phyloP scores from a whole-genome alignment of 192 early-diverging fungal genomes.

The Backusella mclennaniae region DNA sequence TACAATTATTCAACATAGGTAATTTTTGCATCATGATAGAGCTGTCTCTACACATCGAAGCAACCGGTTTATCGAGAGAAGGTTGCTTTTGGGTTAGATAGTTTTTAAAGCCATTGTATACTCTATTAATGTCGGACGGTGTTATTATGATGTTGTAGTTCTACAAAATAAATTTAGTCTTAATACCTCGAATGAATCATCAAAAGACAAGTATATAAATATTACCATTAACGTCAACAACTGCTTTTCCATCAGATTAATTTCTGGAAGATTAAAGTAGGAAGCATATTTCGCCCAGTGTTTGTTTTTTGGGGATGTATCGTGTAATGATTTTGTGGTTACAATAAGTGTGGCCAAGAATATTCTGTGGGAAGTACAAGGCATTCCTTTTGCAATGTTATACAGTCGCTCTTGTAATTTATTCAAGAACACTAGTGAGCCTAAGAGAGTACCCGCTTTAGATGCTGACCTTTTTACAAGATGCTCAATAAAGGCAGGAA shows the following conservation, averaged over 20 bases:
- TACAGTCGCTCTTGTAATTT: constrained; percentile 65
- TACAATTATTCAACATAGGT: neutral
- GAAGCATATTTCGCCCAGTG: constrained; percentile 77
- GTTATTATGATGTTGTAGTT: constrained; percentile 28
- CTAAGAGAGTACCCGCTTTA: constrained; percentile 66
- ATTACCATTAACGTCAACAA: constrained; percentile 62
- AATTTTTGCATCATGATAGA: neutral
- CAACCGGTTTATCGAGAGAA: neutral
- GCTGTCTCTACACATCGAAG: neutral
- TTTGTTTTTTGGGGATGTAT: constrained; percentile 82
- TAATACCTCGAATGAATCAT: neutral
- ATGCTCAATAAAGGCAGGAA: constrained; percentile 62
- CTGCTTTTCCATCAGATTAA: constrained; percentile 85
- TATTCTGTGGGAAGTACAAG: constrained; percentile 78
- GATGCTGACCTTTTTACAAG: constrained; percentile 67
- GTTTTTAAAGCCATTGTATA: neutral
- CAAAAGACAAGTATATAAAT: constrained; percentile 11
- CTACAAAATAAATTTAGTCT: constrained; percentile 7
- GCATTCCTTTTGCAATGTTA: constrained; percentile 72
- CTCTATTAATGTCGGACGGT: constrained; percentile 5
- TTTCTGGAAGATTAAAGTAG: constrained; percentile 70
- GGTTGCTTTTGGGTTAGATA: neutral
- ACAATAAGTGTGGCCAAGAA: constrained; percentile 77
- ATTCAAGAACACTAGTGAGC: constrained; percentile 68
- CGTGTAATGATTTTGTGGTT: constrained; percentile 75